These are phyloP conservation scores for Zea luxurians DNA, from an alignment of 176 grass and related monocot species.

Conservation along the genomic window DNA sequence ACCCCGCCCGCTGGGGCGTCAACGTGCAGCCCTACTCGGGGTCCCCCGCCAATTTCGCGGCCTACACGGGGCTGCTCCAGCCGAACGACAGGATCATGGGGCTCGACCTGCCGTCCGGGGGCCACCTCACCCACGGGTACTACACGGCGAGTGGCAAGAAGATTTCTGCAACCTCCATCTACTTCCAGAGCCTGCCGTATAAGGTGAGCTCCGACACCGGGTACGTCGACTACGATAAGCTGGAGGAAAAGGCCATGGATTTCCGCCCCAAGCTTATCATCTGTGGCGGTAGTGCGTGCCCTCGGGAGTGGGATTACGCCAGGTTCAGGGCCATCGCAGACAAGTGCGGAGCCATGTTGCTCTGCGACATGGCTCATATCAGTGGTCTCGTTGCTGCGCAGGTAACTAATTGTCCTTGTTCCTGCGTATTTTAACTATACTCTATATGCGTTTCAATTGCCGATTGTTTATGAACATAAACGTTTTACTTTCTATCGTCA, in stretches of 20 bases:
- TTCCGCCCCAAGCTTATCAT: slow-evolving; percentile 99
- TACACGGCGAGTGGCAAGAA: slow-evolving; percentile 89
- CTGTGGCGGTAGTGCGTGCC: slow-evolving; percentile 91
- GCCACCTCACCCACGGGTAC: slow-evolving; percentile 88
- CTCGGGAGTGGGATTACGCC: slow-evolving; percentile 95
- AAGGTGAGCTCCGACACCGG: slow-evolving; percentile 70
- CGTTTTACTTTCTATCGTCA: neutral
- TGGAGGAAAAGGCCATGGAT: slow-evolving; percentile 97
- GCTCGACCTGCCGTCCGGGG: slow-evolving; percentile 88
- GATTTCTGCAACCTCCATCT: slow-evolving; percentile 97
- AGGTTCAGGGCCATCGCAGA: slow-evolving; percentile 77
- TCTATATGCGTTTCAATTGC: neutral
- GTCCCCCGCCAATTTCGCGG: slow-evolving; percentile 96
- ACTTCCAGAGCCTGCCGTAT: slow-evolving; percentile 91
- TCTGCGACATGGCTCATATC: slow-evolving; percentile 99
- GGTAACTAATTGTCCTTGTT: slow-evolving; percentile 45
- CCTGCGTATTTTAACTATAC: neutral
- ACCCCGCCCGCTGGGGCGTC: slow-evolving; percentile 69
- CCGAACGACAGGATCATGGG: slow-evolving; percentile 97
- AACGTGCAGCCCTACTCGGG: slow-evolving; percentile 99
- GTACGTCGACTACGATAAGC: slow-evolving; percentile 86
- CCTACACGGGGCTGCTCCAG: slow-evolving; percentile 91
- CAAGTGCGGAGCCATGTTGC: slow-evolving; percentile 82
- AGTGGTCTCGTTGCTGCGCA: slow-evolving; percentile 90
- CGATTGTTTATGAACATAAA: neutral